Evolutionary conservation across 2,329 filamentous ascomycete genomes (phyloP).

Genomic region (Intubia oerlemansii): DNA sequence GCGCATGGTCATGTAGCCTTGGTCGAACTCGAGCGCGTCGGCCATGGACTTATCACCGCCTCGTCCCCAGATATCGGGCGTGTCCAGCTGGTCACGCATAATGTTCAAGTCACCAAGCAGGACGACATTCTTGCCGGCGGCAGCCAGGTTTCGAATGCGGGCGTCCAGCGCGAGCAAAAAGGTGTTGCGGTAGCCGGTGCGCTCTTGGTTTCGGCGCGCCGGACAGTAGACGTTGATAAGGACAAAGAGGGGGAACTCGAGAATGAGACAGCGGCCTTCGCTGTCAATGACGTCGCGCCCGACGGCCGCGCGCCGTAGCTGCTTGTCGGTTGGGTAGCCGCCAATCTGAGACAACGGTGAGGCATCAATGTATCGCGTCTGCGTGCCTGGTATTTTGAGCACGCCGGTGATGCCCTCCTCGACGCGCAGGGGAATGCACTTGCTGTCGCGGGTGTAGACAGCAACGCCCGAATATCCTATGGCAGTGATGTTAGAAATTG

Average conservation of each 20-base stretch:
- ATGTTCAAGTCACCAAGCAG: constrained; percentile 83
- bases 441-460: constrained; percentile 78
- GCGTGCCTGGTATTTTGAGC: constrained; percentile 50
- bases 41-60: constrained; percentile 38
- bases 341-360: constrained; percentile 57
- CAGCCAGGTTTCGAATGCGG: constrained; percentile 63
- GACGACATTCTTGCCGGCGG: constrained; percentile 65
- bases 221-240: constrained; percentile 84
- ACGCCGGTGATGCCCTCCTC: constrained; percentile 87
- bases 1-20: constrained; percentile 52
- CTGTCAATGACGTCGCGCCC: constrained; percentile 62
- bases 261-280: constrained; percentile 73
- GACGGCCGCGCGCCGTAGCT: constrained; percentile 31
- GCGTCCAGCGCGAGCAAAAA: constrained; percentile 67
- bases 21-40: constrained; percentile 36
- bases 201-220: constrained; percentile 62
- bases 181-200: constrained; percentile 61
- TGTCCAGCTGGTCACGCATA: constrained; percentile 45
- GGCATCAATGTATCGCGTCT: constrained; percentile 51
- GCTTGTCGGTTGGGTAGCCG: constrained; percentile 55
- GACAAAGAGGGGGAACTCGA: constrained; percentile 91
- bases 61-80: constrained; percentile 35
- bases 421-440: constrained; percentile 67
- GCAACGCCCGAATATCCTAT: constrained; percentile 91
- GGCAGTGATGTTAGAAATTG: background rate